Evolutionary conservation across 768 basidiomycete species (phyloP), one percentile per base, ranked within the genome.

Genomic region (Hortiboletus campestris): DNA sequence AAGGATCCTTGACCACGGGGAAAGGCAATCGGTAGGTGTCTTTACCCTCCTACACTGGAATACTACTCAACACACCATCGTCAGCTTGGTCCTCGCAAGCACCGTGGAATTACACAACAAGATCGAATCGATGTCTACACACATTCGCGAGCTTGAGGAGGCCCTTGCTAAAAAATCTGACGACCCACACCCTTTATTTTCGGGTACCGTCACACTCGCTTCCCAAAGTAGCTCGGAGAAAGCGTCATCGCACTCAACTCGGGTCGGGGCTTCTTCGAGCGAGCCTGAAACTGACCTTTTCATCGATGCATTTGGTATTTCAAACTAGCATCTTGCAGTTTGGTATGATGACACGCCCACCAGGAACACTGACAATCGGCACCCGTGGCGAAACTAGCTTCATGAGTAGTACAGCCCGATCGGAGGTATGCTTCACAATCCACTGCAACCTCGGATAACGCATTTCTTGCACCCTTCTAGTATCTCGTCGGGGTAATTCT

Each of bases 81-180:
- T 48, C 43, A 82, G 83, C 25, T 73, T 86, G 53, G 73, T 88
- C 28, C 78, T 89, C 25, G 78, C 88, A 22, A 84, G 84, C 61
- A 89, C 86, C 1, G 83, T 84, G 59, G 85, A 90, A 54, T 75
- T 90, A 9, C 86, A 90, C 67, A 80, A 81, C 47, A 79, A 80
- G 58, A 83, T 88, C 7, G 86, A 84, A 38, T 63, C 68, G 0
- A 74, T 87, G 43, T 72, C 76, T 42, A 65, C 72, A 6, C 81
- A 85, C n/a, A 81, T 84, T 51, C 80, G 79, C 31, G 78, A 81
- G 41, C 79, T 89, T 0, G 88, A 90, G 67, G 75, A 74, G 17
- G 85, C 80, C 1, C 77, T 89, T 56, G 70, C 76, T 13, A 68
- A 75, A 6, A 71, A 80, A 11, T 78, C 82, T 0, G 76, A 77